phyloP scores from a whole-genome alignment of 805 yeast genomes.

The Yamadazyma endophytica region DNA sequence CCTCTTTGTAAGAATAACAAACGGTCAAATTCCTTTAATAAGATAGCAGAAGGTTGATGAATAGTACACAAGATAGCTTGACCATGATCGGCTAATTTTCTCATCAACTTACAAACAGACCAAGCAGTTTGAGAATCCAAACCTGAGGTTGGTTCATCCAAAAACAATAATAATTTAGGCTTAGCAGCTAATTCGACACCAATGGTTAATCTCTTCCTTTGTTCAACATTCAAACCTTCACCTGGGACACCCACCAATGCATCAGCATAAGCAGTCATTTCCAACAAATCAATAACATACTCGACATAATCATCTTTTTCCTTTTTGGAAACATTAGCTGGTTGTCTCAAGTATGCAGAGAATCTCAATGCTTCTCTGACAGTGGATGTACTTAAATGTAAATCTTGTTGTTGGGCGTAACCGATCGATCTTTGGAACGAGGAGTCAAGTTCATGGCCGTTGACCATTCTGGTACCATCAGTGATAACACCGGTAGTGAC shows the following conservation, averaged over 20 bases:
- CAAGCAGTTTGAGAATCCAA: conserved; percentile 56
- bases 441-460: conserved; percentile 58
- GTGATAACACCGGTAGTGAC: conserved; percentile 69
- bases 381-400: conserved; percentile 64
- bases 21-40: conserved; percentile 36
- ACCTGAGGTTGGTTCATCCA: conserved; percentile 65
- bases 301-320: conserved; percentile 70
- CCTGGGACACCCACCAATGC: conserved; percentile 77
- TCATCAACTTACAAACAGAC: conserved; percentile 50
- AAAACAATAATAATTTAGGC: conserved; percentile 42
- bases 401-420: conserved; percentile 77
- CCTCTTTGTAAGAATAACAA: conserved; percentile 26
- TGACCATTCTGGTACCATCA: conserved; percentile 60
- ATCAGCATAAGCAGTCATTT: conserved; percentile 68
- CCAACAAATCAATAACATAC: conserved; percentile 59
- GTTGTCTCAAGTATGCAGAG: conserved; percentile 72
- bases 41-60: conserved; percentile 49
- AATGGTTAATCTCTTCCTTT: conserved; percentile 37
- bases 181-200: conserved; percentile 41
- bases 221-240: conserved; percentile 47
- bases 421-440: conserved; percentile 78
- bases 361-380: conserved; percentile 75
- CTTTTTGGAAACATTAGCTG: conserved; percentile 44
- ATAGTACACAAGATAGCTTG: conserved; percentile 72
- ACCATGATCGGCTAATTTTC: conserved; percentile 40